These are phyloP conservation scores for Rhodotorula sp. DNA, from an alignment of 1,284 basidiomycete genomes.

Conservation along the genomic window DNA sequence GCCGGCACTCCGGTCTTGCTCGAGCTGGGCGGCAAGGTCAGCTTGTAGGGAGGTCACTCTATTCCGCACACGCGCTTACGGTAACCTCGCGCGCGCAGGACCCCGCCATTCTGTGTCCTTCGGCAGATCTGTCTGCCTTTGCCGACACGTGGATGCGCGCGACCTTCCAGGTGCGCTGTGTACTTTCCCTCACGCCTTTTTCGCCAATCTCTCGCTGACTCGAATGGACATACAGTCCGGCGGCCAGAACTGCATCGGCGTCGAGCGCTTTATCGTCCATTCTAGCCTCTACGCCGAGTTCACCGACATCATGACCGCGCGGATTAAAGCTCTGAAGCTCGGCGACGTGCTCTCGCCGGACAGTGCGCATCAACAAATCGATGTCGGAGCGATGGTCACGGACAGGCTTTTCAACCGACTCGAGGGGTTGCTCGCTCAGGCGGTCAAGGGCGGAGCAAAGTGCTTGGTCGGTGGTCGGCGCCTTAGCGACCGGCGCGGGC, in stretches of 20 bases:
- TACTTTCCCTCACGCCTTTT: not conserved
- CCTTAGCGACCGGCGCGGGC: constrained; percentile 57
- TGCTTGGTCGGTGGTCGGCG: constrained; percentile 66
- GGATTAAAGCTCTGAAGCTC: constrained; percentile 64
- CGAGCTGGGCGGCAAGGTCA: constrained; percentile 44
- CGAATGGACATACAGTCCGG: constrained; percentile 57
- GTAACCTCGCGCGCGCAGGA: constrained; percentile 47
- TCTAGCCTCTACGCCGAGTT: constrained; percentile 69
- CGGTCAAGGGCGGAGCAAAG: constrained; percentile 68
- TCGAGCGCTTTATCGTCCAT: constrained; percentile 88
- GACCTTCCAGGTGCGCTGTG: constrained; percentile 65
- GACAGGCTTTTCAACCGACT: constrained; percentile 66
- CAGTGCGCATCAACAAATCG: constrained; percentile 54
- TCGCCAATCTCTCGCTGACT: not conserved
- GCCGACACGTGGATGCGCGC: constrained; percentile 69
- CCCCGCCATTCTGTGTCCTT: constrained; percentile 55
- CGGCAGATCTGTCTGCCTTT: constrained; percentile 54
- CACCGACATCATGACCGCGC: constrained; percentile 62
- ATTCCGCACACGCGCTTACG: not conserved
- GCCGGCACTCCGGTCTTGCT: constrained; percentile 40
- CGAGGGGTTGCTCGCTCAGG: constrained; percentile 67
- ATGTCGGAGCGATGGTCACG: constrained; percentile 79
- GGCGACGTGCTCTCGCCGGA: constrained; percentile 50
- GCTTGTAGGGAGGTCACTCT: not conserved
- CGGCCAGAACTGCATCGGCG: constrained; percentile 89